Conservation (phyloP, 768 basidiomycete genomes). For the Podaxis rugospora region DNA sequence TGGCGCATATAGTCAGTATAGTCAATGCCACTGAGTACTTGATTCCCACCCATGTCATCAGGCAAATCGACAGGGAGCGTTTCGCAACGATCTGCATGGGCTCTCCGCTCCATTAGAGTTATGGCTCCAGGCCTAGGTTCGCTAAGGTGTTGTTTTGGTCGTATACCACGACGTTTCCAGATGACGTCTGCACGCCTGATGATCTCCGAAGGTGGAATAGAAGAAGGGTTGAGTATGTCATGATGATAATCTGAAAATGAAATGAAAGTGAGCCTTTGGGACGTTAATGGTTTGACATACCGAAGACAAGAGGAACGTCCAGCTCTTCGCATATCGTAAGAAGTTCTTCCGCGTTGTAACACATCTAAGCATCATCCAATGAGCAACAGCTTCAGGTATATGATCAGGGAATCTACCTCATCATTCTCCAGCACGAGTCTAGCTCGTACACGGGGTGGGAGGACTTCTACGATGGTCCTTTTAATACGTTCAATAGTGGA, state of each 20-base stretch:
- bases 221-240: slow-evolving; percentile 62
- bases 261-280: background rate
- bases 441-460: slow-evolving; percentile 60
- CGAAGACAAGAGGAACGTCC: slow-evolving; percentile 66
- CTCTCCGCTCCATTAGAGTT: slow-evolving; percentile 79
- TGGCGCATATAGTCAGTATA: slow-evolving; percentile 18
- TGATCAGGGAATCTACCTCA: slow-evolving; percentile 50
- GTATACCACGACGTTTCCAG: slow-evolving; percentile 73
- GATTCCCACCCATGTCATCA: slow-evolving; percentile 57
- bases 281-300: slow-evolving; percentile 22
- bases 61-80: slow-evolving; percentile 59
- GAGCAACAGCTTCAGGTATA: background rate
- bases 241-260: slow-evolving; percentile 71
- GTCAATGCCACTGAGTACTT: background rate
- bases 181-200: slow-evolving; percentile 73
- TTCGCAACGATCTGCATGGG: slow-evolving; percentile 82
- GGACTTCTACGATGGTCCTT: slow-evolving; percentile 53
- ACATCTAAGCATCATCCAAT: slow-evolving; percentile 38
- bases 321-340: slow-evolving; percentile 86
- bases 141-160: slow-evolving; percentile 89
- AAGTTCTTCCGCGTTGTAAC: slow-evolving; percentile 86
- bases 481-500: slow-evolving; percentile 70
- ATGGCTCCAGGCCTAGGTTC: slow-evolving; percentile 85
- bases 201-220: slow-evolving; percentile 57
- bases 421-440: slow-evolving; percentile 93